Conservation (phyloP, 768 basidiomycete genomes). For the Leccinellum rugosiceps region DNA sequence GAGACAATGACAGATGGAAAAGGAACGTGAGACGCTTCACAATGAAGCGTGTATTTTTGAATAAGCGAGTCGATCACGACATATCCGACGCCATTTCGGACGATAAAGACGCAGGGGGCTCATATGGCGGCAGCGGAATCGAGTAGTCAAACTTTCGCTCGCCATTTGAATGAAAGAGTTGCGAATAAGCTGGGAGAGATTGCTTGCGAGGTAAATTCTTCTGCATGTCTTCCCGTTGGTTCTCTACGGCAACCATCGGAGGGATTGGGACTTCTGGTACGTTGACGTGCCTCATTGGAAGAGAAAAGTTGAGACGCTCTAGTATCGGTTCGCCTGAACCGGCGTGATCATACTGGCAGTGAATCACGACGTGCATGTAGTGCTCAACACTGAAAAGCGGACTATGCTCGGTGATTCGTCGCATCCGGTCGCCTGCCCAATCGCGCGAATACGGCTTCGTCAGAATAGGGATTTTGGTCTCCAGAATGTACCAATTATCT, state of each 20-base stretch:
- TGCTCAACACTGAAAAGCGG: slow-evolving; percentile 61
- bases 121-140: slow-evolving; percentile 62
- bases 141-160: slow-evolving; percentile 68
- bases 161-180: slow-evolving; percentile 72
- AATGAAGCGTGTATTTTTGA: neutral
- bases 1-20: neutral
- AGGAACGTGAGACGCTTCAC: neutral
- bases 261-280: slow-evolving; percentile 27
- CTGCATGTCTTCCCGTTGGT: slow-evolving; percentile 5
- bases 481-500: slow-evolving; percentile 27
- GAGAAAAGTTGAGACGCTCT: slow-evolving; percentile 33
- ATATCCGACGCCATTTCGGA: slow-evolving; percentile 1
- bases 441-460: slow-evolving; percentile 13
- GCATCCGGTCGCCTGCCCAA: slow-evolving; percentile 29
- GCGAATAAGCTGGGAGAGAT: slow-evolving; percentile 70
- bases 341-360: slow-evolving; percentile 51
- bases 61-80: neutral
- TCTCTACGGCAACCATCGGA: neutral
- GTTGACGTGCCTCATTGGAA: slow-evolving; percentile 53
- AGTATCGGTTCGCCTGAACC: slow-evolving; percentile 27
- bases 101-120: slow-evolving; percentile 32
- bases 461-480: slow-evolving; percentile 21
- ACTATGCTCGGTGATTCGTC: slow-evolving; percentile 44
- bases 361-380: slow-evolving; percentile 49
- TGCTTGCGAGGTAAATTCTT: slow-evolving; percentile 22